Evolutionary conservation across 805 yeast genomes (phyloP), one percentile per base, ranked within the genome.

Genomic region (Pichia sporocuriosa): DNA sequence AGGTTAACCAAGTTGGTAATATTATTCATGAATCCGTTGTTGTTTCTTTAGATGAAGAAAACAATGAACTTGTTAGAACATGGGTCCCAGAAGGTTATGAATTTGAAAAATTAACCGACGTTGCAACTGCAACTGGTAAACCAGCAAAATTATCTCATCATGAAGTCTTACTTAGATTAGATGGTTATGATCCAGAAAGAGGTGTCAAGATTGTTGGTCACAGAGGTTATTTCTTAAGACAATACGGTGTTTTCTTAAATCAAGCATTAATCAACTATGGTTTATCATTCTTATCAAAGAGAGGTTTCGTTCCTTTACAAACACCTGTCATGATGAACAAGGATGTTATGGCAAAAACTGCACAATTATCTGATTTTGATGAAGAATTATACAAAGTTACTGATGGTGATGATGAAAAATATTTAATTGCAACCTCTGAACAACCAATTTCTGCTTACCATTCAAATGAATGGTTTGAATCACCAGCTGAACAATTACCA

Each of bases 321-420:
- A 95, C 98, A 13, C 98, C 98, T 44, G 96, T 90, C 34, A 93
- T 93, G 98, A 87, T 93, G 96, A 93, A 93, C 79, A 93, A 93
- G 70, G 97, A 93, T 45, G 95, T 88, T 44, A 93, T 93, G 98
- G 97, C 97, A 54, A 89, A 86, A 69, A 93, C 98, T 53, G 98
- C 98, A 8, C 98, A 93, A 70, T 79, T 93, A 63, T 88, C 97
- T 28, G 89, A 93, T 61, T 93, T 93, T 57, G 98, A 93, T 66
- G 98, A 93, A 73, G 98, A 93, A 68, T 75, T 93, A 58, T 93
- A 93, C 73, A 93, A 93, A 70, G 97, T 93, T 45, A 69, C 85
- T 37, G 98, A 93, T 62, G 98, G 98, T 61, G 89, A 83, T 37
- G 98, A 90, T 61, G 98, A 93, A 70, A 93, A 90, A 72, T 93